A percentile compares a stretch with the other conserved stretches of the same genome.
Evolutionary conservation across 2,329 filamentous ascomycete genomes (phyloP).

Genomic region (Davidsoniella eucalypti): DNA sequence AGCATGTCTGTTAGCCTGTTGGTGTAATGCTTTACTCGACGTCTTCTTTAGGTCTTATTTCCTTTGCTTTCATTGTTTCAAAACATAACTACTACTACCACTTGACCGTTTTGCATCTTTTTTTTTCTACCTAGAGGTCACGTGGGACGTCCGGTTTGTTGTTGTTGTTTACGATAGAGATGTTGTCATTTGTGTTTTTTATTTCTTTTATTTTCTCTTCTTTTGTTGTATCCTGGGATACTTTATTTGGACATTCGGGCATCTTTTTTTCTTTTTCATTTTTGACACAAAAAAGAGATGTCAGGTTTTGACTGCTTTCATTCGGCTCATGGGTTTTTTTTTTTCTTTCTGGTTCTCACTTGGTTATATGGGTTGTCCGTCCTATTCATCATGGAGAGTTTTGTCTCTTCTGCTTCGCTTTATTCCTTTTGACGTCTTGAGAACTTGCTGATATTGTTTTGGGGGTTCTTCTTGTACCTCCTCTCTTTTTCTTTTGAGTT

Average conservation of each 20-base stretch:
- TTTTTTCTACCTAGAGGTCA: neutral
- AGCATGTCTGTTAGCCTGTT: neutral
- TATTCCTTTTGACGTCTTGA: neutral
- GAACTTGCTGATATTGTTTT: neutral
- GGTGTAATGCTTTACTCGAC: neutral
- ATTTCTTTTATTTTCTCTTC: conserved; percentile 3
- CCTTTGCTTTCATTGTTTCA: neutral
- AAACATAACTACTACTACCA: too few relatives aligned
- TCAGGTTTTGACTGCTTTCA: neutral
- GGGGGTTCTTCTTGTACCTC: neutral
- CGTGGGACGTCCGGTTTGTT: neutral
- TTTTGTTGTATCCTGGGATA: too few relatives aligned
- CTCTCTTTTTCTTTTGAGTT: neutral
- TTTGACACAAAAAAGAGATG: neutral
- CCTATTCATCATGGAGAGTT: neutral
- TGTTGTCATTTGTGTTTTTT: neutral
- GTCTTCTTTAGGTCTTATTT: neutral
- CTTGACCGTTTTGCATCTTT: neutral
- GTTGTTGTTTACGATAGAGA: neutral
- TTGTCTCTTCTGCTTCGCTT: too few relatives aligned
- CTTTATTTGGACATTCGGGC: neutral
- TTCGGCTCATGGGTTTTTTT: neutral
- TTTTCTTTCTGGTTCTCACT: neutral
- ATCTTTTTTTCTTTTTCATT: neutral
- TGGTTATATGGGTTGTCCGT: neutral